Conservation (phyloP, 1,284 basidiomycete genomes). For the Sparassis latifolia region DNA sequence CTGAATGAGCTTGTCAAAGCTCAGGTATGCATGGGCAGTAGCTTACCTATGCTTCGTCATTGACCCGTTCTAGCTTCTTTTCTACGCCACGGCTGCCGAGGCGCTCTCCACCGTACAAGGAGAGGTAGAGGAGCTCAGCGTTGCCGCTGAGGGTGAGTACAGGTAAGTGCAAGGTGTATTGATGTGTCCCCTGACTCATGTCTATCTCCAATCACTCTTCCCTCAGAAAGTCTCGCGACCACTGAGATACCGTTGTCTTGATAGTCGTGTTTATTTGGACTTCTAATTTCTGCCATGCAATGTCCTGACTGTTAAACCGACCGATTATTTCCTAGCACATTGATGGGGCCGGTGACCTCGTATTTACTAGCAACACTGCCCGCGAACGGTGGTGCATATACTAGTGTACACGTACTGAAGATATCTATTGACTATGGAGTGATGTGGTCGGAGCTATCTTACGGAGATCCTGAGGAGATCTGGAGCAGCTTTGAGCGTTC, state of each 20-base stretch:
- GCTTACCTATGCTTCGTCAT: not conserved
- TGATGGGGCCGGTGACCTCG: too few species aligned
- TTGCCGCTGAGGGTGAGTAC: constrained; percentile 89
- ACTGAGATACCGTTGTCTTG: constrained; percentile 45
- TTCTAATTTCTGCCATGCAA: not conserved
- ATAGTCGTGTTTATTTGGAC: constrained; percentile 1
- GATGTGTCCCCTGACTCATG: not conserved
- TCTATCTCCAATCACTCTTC: constrained; percentile 4
- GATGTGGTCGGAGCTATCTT: too few species aligned
- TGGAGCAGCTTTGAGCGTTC: too few species aligned
- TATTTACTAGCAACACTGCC: too few species aligned
- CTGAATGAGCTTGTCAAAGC: constrained; percentile 90
- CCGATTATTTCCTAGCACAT: too few species aligned
- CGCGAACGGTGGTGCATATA: too few species aligned
- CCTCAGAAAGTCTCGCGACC: constrained; percentile 73
- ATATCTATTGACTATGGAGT: too few species aligned
- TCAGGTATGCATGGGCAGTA: constrained; percentile 35
- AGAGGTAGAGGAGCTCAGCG: constrained; percentile 86
- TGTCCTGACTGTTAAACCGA: not conserved
- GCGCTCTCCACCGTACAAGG: constrained; percentile 77
- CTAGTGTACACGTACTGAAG: too few species aligned
- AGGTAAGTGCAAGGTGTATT: constrained; percentile 40
- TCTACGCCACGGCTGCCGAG: constrained; percentile 82
- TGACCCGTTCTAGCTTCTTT: constrained; percentile 56
- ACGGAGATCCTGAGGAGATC: too few species aligned